Base-by-base conservation (phyloP, 192 early-diverging fungal genomes). In the Linderina pennispora region DNA sequence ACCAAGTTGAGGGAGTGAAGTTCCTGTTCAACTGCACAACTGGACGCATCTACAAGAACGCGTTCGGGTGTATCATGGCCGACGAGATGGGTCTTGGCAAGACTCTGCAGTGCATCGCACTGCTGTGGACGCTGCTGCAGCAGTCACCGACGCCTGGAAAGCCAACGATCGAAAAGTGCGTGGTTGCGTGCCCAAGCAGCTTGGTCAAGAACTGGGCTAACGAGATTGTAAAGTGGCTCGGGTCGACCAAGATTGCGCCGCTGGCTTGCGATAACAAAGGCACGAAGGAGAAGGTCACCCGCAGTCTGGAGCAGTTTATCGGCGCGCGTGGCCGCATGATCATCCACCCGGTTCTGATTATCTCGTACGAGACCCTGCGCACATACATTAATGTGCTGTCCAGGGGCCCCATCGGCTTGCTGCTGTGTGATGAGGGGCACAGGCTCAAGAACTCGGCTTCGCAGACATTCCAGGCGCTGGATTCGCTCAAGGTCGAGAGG, bases 121-220 rank as follows among this genome's bases (percentile, higher is more conserved):
- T 99, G 14, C 61, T 99, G n/a, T 99, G 97, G 95, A 99, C 97
- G 3, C 58, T 98, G 16, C 65, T 99, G 32, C 80, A 87, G 14
- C 97, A 99, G 62, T 97, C 93, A 8, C 85, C 86, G 1, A 70
- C 77, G 22, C 65, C 86, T 0, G 89, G 89, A 20, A 98, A 95
- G 62, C 84, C 91, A 2, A 91, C 89, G 0, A 94, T 97, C 23
- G 89, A 95, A 36, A 99, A 99, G 64, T 87, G 81, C 26, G 95
- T 99, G 48, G 94, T 99, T 32, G 92, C 85, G n/a, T 99, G 97
- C 50, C 97, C 97, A 0, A 92, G 88, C 23, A 86, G 81, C 55
- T 76, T 99, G 32, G 97, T 99, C 6, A 85, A 81, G 57, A 99
- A 99, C 58, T 99, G 97, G 97, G 92, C 87, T 13, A 99, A 99